Evolutionary conservation across 2,329 filamentous ascomycete species (phyloP), one percentile per base, ranked within the genome.

Genomic region (Dothiorella sarmentorum): DNA sequence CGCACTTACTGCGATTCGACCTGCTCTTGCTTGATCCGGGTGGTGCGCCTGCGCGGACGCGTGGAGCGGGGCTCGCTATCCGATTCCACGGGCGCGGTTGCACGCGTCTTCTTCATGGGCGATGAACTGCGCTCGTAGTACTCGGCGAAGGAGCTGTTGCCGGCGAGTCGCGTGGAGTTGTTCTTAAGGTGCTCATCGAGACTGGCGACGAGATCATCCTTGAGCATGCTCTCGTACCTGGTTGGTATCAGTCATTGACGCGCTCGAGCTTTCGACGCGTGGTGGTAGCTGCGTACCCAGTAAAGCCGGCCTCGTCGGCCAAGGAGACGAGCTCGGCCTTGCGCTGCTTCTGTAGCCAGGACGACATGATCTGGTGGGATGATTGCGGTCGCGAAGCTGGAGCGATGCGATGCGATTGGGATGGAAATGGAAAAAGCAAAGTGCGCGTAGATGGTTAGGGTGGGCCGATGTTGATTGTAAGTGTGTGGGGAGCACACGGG

Each of bases 321-420:
- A 95, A 80, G 63, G 89, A 87, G 66, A 85, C 74, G 59, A 96
- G 83, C 64, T 93, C 90, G 66, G 80, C 81, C 81, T 96, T 96
- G 78, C 89, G 87, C 82, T 94, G 89, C 73, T 83, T 82, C 74
- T 86, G 83, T 71, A 96, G 81, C 85, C 89, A 96, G 66, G 85
- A 84, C 62, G 85, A 85, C 86, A 89, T 89, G 67, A 66, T 35
- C 9, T 15, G 22, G 17, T 42, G 20, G 15, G n/a, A 40, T 26
- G 33, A 17, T 22, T 45, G 20, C 29, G 15, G 43, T 56, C 58
- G 58, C 58, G 58, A 45, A 24, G 51, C 49, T 24, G 10, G 17
- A 22, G 57, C 45, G 66, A 61, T 52, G 56, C 53, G 43, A 49
- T 58, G 29, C 29, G 33, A 15, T 18, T 11, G 43, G 18, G 49